phyloP scores from a whole-genome alignment of 2,329 filamentous ascomycete genomes.

The Epichloe uncinata region DNA sequence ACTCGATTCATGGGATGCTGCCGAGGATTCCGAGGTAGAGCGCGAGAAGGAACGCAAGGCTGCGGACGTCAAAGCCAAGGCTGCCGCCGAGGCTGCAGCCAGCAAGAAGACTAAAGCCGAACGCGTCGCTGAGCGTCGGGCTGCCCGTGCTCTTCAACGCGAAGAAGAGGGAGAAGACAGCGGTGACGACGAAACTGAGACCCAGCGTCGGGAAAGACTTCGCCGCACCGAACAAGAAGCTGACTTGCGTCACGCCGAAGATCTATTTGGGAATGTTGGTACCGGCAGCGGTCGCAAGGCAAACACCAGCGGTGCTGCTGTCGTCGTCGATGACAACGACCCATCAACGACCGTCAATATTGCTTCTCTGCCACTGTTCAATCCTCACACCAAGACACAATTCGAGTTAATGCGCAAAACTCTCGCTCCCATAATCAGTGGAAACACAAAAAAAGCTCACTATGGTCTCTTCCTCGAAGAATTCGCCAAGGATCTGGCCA shows the following conservation, averaged over 20 bases:
- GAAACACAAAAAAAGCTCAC: slow-evolving; percentile 74
- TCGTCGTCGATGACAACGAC: slow-evolving; percentile 58
- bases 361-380: slow-evolving; percentile 68
- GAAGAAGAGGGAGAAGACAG: slow-evolving; percentile 42
- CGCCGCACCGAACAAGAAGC: slow-evolving; percentile 72
- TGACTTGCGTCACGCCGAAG: slow-evolving; percentile 80
- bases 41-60: slow-evolving; percentile 88
- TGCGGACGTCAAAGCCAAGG: slow-evolving; percentile 75
- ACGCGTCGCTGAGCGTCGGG: slow-evolving; percentile 69
- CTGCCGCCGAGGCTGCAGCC: slow-evolving; percentile 73
- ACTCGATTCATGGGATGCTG: slow-evolving; percentile 91
- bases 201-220: slow-evolving; percentile 60
- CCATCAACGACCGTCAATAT: slow-evolving; percentile 74
- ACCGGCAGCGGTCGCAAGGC: slow-evolving; percentile 52
- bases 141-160: slow-evolving; percentile 40
- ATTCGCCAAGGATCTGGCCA: slow-evolving; percentile 73
- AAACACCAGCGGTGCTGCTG: slow-evolving; percentile 48
- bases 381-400: slow-evolving; percentile 73
- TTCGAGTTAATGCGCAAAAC: slow-evolving; percentile 69
- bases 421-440: slow-evolving; percentile 63
- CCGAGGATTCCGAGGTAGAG: slow-evolving; percentile 93
- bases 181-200: slow-evolving; percentile 59
- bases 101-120: slow-evolving; percentile 83
- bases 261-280: slow-evolving; percentile 71
- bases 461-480: slow-evolving; percentile 86